phyloP scores from a whole-genome alignment of 2,329 filamentous ascomycete genomes.

The Pseudocercospora vitis region DNA sequence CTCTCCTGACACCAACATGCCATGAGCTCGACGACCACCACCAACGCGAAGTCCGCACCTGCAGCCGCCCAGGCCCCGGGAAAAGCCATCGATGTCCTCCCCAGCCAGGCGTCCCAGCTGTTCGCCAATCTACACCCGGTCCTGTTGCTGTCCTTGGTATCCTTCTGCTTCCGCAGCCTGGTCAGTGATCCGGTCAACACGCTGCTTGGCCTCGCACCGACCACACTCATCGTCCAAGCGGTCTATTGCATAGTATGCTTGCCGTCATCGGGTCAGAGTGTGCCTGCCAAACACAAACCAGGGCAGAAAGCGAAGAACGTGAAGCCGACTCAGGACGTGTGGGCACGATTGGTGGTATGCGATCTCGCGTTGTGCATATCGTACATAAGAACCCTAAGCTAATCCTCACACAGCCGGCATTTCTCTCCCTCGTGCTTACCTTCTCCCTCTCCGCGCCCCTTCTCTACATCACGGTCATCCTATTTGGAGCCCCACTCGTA shows the following conservation, averaged over 20 bases:
- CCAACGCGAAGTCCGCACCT: conserved; percentile 20
- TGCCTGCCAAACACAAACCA: conserved; percentile 44
- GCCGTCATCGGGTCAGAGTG: conserved; percentile 50
- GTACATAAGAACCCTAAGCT: neutral
- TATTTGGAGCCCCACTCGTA: conserved; percentile 88
- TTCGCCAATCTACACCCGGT: conserved; percentile 68
- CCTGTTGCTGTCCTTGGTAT: conserved; percentile 64
- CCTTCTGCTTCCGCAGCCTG: conserved; percentile 63
- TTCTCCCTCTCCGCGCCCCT: conserved; percentile 58
- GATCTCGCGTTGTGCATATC: neutral
- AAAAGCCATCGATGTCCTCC: conserved; percentile 36
- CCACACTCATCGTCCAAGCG: conserved; percentile 64
- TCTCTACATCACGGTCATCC: conserved; percentile 65
- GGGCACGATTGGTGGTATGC: conserved; percentile 46
- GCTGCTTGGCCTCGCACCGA: conserved; percentile 61
- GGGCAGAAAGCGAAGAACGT: conserved; percentile 48
- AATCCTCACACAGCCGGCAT: conserved; percentile 56
- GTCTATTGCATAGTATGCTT: conserved; percentile 60
- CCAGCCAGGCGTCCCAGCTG: conserved; percentile 30
- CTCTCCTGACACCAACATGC: conserved; percentile 3
- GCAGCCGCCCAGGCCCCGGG: conserved; percentile 12
- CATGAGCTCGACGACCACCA: conserved; percentile 22
- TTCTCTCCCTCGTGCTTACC: conserved; percentile 66
- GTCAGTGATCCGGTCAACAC: conserved; percentile 68
- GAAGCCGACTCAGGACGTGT: conserved; percentile 54